Evolutionary conservation across 2,329 filamentous ascomycete species (phyloP), one percentile per base, ranked within the genome.

Genomic region (Neurospora sp.): DNA sequence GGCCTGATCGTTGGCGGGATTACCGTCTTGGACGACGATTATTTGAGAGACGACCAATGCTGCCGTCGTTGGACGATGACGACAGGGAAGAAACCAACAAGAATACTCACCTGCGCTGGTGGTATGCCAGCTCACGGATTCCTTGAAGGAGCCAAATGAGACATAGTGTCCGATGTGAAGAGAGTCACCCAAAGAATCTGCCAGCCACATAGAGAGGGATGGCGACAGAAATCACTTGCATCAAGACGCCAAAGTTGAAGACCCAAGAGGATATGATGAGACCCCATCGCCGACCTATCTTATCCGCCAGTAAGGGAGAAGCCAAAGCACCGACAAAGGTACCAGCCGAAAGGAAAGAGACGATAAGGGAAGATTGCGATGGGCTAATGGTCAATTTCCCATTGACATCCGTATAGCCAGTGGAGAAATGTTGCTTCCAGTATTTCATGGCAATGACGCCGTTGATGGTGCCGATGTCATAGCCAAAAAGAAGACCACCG

Each of bases 321-420:
- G 77, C 79, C 23, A 93, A 83, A 15, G 91, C 86, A 52, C 91
- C 91, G 73, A 93, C 89, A 80, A 93, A 93, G 39, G 91, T 93
- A 70, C 91, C 91, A 37, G 89, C 89, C 0, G 90, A 92, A 19
- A 93, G 84, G 74, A 93, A 92, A 6, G 91, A 92, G 43, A 92
- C 90, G 70, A 91, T 88, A 57, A 88, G 82, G 0, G 89, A 90
- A 65, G 87, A 83, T 72, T 88, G 83, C 1, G 82, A 80, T 0
- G 89, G 82, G 2, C 83, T 83, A 39, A 89, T 78, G 71, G 83
- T 81, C 6, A 76, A 80, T 8, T 82, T 74, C 8, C 83, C 83
- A 0, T 79, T 43, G 11, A 80, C 70, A 72, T 86, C 81, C 40
- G 73, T 70, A 74, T 84, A 84, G 17, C 85, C 86, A 0, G 85